Conservation (phyloP, 768 basidiomycete genomes). For the Tremella yokohamensis region DNA sequence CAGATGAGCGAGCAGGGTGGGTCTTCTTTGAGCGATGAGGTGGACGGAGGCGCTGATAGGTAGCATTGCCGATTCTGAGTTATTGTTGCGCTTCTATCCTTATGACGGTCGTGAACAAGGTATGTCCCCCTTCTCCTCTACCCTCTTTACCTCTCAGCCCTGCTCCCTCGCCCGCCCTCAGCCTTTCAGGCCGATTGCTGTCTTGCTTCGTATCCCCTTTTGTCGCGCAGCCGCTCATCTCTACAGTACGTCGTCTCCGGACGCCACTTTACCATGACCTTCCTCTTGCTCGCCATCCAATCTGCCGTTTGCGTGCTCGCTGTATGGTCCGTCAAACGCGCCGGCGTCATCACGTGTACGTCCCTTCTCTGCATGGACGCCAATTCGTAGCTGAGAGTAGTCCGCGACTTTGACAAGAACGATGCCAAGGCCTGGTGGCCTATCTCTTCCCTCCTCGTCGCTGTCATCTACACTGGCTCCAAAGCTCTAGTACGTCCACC, state of each 20-base stretch:
- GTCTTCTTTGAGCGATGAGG: too few species aligned
- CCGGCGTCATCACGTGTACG: constrained; percentile 55
- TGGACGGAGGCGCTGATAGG: neutral
- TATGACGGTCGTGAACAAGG: constrained; percentile 98
- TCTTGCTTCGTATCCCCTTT: neutral
- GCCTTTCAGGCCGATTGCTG: constrained; percentile 10
- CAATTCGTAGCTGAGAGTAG: constrained; percentile 18
- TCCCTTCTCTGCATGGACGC: neutral
- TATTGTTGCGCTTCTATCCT: constrained; percentile 92
- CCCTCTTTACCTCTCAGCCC: neutral
- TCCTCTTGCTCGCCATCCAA: constrained; percentile 86
- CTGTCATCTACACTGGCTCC: constrained; percentile 95
- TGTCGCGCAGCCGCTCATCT: constrained; percentile 12
- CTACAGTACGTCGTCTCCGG: constrained; percentile 91
- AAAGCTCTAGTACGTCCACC: constrained; percentile 79
- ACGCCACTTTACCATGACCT: constrained; percentile 90
- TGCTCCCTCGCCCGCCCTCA: neutral
- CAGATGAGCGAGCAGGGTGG: constrained; percentile 30
- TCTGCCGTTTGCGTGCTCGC: constrained; percentile 78
- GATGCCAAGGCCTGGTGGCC: constrained; percentile 94
- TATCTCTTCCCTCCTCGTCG: constrained; percentile 83
- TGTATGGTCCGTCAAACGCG: constrained; percentile 69
- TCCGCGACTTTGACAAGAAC: constrained; percentile 73
- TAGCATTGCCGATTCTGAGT: constrained; percentile 75
- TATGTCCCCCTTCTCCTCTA: constrained; percentile 45